Conservation (phyloP, 2,329 filamentous ascomycete genomes). For the Dothidotthia symphoricarpi region DNA sequence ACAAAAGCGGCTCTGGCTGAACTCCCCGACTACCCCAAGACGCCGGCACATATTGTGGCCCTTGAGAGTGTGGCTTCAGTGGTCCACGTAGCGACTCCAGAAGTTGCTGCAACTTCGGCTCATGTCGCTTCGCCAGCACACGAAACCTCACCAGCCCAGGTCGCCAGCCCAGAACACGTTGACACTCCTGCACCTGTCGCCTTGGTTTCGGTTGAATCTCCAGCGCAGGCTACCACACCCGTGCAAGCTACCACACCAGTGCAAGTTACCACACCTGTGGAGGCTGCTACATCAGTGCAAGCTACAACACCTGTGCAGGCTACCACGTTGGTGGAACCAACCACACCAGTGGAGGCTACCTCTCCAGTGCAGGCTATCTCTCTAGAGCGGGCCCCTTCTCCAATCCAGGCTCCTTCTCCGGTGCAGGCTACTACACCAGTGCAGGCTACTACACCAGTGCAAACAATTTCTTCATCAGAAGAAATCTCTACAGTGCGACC, state of each 20-base stretch:
- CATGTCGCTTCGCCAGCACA: too few relatives aligned
- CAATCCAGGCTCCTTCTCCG: not conserved
- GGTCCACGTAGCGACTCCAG: not conserved
- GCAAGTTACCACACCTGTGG: conserved; percentile 4
- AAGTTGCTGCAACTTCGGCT: too few relatives aligned
- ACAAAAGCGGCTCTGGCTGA: conserved; percentile 23
- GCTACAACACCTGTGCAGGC: not conserved
- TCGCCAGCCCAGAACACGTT: too few relatives aligned
- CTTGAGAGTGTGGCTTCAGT: not conserved
- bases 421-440: conserved; percentile 4
- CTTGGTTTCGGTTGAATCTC: too few relatives aligned
- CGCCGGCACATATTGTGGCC: conserved; percentile 7
- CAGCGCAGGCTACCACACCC: not conserved
- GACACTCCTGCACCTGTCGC: too few relatives aligned
- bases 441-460: conserved; percentile 6
- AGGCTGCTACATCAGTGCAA: conserved; percentile 3
- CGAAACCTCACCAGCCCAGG: too few relatives aligned
- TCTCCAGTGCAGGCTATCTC: conserved; percentile 1
- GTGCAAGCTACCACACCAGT: not conserved
- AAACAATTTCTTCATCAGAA: too few relatives aligned
- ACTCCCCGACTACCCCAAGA: conserved; percentile 16
- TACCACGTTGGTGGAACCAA: conserved; percentile 4
- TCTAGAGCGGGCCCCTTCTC: conserved; percentile 5
- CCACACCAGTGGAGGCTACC: conserved; percentile 1
- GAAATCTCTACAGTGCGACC: conserved; percentile 3